Percentiles rank a stretch among this genome's conserved stretches.
These are phyloP conservation scores for Flaveria ramosissima DNA, from an alignment of 129 eudicot species.

Conservation along the genomic window DNA sequence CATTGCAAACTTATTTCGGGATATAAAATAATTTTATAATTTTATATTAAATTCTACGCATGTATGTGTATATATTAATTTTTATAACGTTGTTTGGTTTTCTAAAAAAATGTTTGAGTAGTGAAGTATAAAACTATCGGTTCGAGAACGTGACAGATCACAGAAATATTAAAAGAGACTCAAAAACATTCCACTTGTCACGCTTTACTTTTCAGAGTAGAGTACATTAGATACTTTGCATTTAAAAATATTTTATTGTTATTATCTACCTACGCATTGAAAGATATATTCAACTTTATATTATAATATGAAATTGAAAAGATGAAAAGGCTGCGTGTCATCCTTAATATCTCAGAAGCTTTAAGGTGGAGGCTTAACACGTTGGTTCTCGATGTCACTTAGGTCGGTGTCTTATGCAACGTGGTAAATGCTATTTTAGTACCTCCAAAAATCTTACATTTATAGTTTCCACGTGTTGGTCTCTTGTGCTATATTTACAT, in stretches of 20 bases:
- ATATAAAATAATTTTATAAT: too few species aligned
- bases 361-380: constrained; percentile 15
- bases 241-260: background rate
- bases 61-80: too few species aligned
- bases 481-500: constrained; percentile 17
- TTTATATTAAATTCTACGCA: too few species aligned
- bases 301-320: background rate
- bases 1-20: too few species aligned
- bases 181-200: constrained; percentile 10
- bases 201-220: background rate
- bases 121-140: too few species aligned
- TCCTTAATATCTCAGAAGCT: constrained; percentile 14
- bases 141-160: too few species aligned
- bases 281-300: background rate
- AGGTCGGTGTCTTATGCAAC: constrained; percentile 40
- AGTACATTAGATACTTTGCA: background rate
- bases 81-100: too few species aligned
- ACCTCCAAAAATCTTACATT: constrained; percentile 26
- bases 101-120: too few species aligned
- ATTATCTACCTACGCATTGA: background rate
- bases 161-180: too few species aligned
- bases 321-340: constrained; percentile 5
- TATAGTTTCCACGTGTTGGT: constrained; percentile 26
- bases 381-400: constrained; percentile 11
- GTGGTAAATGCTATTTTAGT: constrained; percentile 34